A percentile compares a stretch with the other conserved stretches of the same genome.
These are phyloP conservation scores for Verticillium albo-atrum DNA, from an alignment of 2,329 filamentous ascomycete species.

Conservation along the genomic window DNA sequence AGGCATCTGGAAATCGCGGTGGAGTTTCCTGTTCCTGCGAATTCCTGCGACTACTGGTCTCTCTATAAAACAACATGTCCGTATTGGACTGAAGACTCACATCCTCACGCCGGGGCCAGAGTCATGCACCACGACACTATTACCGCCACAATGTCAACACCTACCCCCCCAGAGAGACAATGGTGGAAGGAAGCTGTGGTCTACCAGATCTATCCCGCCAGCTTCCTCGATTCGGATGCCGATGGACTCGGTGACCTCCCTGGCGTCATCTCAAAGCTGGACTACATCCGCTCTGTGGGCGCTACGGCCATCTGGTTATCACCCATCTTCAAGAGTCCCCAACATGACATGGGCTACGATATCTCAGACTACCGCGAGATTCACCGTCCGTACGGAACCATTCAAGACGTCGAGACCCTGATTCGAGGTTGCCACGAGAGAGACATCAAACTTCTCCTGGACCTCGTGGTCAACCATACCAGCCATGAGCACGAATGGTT, in stretches of 20 bases:
- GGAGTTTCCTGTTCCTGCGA: too few relatives aligned
- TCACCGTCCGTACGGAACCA: slow-evolving; percentile 52
- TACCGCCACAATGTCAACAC: not conserved
- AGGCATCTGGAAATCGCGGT: too few relatives aligned
- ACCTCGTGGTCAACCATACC: slow-evolving; percentile 26
- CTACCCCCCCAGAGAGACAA: slow-evolving; percentile 3
- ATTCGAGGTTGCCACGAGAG: slow-evolving; percentile 52
- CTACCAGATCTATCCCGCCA: slow-evolving; percentile 51
- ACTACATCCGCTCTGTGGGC: slow-evolving; percentile 19
- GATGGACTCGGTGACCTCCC: slow-evolving; percentile 17
- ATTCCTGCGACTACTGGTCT: too few relatives aligned
- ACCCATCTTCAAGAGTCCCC: slow-evolving; percentile 33
- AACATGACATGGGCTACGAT: slow-evolving; percentile 63
- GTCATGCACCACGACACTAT: not conserved
- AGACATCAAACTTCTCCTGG: slow-evolving; percentile 16
- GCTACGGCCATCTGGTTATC: slow-evolving; percentile 17
- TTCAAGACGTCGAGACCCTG: slow-evolving; percentile 59
- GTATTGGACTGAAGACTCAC: too few relatives aligned
- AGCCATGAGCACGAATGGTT: slow-evolving; percentile 49
- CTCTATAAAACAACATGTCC: too few relatives aligned
- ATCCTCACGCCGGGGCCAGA: not conserved
- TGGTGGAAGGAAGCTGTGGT: slow-evolving; percentile 54
- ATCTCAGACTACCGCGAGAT: slow-evolving; percentile 51
- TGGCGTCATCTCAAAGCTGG: slow-evolving; percentile 19
- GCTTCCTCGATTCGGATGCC: slow-evolving; percentile 15